Conservation (phyloP, 768 basidiomycete species). For the Termitomyces eurrhizus region DNA sequence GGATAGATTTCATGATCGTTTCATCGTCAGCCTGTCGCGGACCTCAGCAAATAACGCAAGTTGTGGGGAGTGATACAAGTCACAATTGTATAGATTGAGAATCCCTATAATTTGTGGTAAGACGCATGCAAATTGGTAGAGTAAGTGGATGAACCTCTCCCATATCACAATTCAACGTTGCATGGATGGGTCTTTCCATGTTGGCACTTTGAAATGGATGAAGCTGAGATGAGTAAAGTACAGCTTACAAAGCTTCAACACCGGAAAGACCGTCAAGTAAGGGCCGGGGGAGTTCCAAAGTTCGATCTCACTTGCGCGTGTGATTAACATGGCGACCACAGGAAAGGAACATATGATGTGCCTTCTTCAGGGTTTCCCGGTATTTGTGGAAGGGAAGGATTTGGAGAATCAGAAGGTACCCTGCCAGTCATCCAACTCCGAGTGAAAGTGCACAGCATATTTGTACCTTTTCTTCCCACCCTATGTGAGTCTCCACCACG, state of each 20-base stretch:
- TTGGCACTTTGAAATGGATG: not conserved
- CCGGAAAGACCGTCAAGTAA: not conserved
- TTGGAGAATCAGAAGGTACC: no score
- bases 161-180: constrained; percentile 54
- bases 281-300: no score
- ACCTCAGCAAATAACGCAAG: not conserved
- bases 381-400: no score
- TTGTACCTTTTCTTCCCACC: no score
- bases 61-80: not conserved
- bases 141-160: constrained; percentile 39
- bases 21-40: constrained; percentile 44
- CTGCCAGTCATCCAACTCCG: no score
- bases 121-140: not conserved
- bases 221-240: not conserved
- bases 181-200: constrained; percentile 21
- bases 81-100: constrained; percentile 47
- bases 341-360: no score
- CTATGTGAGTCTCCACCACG: no score
- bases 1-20: constrained; percentile 50
- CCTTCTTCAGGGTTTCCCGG: no score
- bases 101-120: constrained; percentile 33
- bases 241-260: not conserved
- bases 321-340: no score
- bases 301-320: no score
- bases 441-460: no score